Percentiles rank a stretch among this genome's conserved stretches.
Evolutionary conservation across 192 early-diverging fungal species (phyloP).

Genomic region (Neocallimastix lanati): DNA sequence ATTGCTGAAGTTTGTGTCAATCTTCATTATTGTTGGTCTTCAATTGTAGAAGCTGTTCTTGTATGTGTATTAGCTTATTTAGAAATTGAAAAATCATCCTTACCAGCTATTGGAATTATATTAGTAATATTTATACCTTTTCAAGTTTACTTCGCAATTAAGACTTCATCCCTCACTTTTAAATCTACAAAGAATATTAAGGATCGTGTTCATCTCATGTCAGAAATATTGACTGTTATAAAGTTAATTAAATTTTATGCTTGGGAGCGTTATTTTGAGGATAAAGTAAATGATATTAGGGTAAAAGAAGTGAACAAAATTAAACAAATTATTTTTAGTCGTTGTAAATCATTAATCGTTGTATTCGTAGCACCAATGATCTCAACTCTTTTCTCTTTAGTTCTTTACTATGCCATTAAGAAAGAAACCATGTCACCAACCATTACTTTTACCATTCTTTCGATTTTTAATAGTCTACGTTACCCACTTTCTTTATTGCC

Average conservation of each 20-base stretch:
- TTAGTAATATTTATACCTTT: slow-evolving; percentile 34
- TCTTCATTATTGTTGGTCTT: background rate
- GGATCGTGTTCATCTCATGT: slow-evolving; percentile 49
- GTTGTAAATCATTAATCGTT: slow-evolving; percentile 16
- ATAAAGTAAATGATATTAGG: slow-evolving; percentile 34
- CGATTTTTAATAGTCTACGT: slow-evolving; percentile 49
- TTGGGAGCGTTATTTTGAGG: slow-evolving; percentile 48
- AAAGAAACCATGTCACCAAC: slow-evolving; percentile 20
- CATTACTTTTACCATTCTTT: slow-evolving; percentile 37
- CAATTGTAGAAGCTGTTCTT: background rate
- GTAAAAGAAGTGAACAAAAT: slow-evolving; percentile 31
- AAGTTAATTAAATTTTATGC: slow-evolving; percentile 62
- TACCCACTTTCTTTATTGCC: slow-evolving; percentile 51
- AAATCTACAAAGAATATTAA: slow-evolving; percentile 34
- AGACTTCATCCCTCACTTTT: slow-evolving; percentile 22
- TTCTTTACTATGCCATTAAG: slow-evolving; percentile 10
- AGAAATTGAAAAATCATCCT: slow-evolving; percentile 1
- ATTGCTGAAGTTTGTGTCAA: background rate
- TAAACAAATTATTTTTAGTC: slow-evolving; percentile 15
- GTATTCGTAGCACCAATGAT: slow-evolving; percentile 49
- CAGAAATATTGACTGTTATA: slow-evolving; percentile 51
- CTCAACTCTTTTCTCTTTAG: slow-evolving; percentile 18
- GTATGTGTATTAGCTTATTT: background rate
- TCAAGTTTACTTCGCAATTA: slow-evolving; percentile 33
- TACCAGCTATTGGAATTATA: slow-evolving; percentile 17